Base-by-base conservation (phyloP, 1,284 basidiomycete species). In the Ceratobasidium sp. region DNA sequence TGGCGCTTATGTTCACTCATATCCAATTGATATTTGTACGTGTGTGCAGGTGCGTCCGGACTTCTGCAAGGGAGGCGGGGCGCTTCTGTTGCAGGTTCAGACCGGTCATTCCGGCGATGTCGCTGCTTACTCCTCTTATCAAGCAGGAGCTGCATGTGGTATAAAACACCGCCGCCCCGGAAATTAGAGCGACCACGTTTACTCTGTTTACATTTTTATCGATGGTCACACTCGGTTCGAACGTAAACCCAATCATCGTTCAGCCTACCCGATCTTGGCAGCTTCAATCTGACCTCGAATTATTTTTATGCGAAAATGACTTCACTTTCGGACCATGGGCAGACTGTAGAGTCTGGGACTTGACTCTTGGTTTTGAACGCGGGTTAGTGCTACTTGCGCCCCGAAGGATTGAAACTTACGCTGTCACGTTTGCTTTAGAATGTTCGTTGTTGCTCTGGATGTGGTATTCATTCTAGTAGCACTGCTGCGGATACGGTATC, bases 271-370 rank as follows among this genome's bases (percentile, higher is more conserved):
- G 3, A 40, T 42, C 40, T 42, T 64, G 61, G 61, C 38, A 23
- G n/a, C 38, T 42, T 44, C 15, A 61, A 6, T 6, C 57, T 13
- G 23, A n/a, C 9, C n/a, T 28, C 26, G 61, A 23, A n/a, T 42
- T 64, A 42, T 44, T n/a, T 7, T 46, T 67, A 26, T 67, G 65
- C 38, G 44, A 67, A 38, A 67, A 67, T 33, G 65, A 67, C 17
- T 48, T 33, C 20, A 28, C 65, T 0, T n/a, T 67, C 13, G 65
- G 65, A 17, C 65, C 44, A 50, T 15, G 26, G 5, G 65, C 65
- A 9, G 26, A 26, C 23, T 68, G 66, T 56, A 23, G 66, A 54
- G 33, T 26, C 12, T 52, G 48, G 48, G 66, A 68, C 33, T 68
- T 68, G 17, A 68, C 66, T 17, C 26, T 68, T 52, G 50, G 48